Base-by-base conservation (phyloP, 129 eudicot species). In the Apium graveolens region DNA sequence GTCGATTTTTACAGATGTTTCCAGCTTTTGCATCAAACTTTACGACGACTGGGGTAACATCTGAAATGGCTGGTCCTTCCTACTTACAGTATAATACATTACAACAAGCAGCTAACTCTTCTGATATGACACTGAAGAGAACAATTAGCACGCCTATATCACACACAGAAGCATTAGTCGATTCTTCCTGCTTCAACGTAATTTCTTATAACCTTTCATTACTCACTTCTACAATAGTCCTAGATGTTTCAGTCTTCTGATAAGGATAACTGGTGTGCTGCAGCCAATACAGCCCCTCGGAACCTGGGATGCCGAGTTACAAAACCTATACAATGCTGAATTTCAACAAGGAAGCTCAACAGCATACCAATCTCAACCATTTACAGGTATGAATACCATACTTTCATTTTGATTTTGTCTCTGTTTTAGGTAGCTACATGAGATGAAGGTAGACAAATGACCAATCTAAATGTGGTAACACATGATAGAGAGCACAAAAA, bases 281-380 rank as follows among this genome's bases (percentile, higher is more conserved):
- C 92, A 89, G 92, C 90, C 90, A 84, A 79, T 94, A 41, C 91
- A 86, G 80, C 87, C 83, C 77, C 76, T 81, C 48, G 70, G 83
- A 60, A 83, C 83, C 32, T 95, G 97, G 96, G 97, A 92, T 75
- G 81, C 87, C 78, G 92, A 91, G 41, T 63, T 90, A 83, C 96
- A 90, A 77, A 92, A 84, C 83, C 86, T 89, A 70, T 91, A 86
- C 83, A 82, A 57, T 70, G 77, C 85, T 85, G 98, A 94, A 77
- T 84, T 85, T 83, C 96, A 89, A 81, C 93, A 85, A 83, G 92
- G 83, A 83, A 86, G 87, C 87, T 85, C 89, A 83, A 74, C 84
- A 39, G 44, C 89, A 78, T 90, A 87, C 86, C 89, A 80, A 76
- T 76, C 89, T 75, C 95, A 87, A 76, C 81, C 85, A 81, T 84